Evolutionary conservation across 179 eudicot species (phyloP).

Genomic region (Vitellaria paradoxa): DNA sequence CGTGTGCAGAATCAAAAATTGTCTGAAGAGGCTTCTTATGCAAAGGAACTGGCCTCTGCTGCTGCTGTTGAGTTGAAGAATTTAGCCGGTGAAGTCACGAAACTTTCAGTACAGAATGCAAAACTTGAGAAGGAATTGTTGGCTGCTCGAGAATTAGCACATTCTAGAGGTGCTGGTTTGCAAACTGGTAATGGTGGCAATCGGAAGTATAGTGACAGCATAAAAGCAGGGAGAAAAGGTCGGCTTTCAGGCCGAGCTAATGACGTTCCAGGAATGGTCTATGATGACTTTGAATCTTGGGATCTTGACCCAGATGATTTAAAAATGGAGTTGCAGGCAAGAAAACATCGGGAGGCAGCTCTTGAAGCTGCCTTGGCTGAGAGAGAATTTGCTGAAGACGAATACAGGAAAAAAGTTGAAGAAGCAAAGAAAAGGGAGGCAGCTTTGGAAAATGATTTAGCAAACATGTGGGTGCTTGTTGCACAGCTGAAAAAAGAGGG

Average conservation of each 20-base stretch:
- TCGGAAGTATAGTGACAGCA: slow-evolving; percentile 44
- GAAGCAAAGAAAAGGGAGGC: slow-evolving; percentile 85
- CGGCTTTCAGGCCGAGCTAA: slow-evolving; percentile 49
- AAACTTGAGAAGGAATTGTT: slow-evolving; percentile 80
- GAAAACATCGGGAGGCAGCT: slow-evolving; percentile 74
- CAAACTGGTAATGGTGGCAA: slow-evolving; percentile 44
- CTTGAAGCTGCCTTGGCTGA: slow-evolving; percentile 96
- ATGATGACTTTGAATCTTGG: slow-evolving; percentile 68
- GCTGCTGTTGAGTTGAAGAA: slow-evolving; percentile 95
- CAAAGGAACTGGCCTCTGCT: slow-evolving; percentile 98
- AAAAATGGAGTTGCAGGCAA: slow-evolving; percentile 81
- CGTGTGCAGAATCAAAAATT: slow-evolving; percentile 84
- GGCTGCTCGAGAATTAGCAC: slow-evolving; percentile 60
- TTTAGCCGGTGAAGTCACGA: slow-evolving; percentile 93
- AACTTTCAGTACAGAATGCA: slow-evolving; percentile 75
- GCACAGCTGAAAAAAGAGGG: slow-evolving; percentile 91
- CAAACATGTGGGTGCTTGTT: slow-evolving; percentile 99
- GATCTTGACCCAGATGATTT: slow-evolving; percentile 73
- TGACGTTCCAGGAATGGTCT: slow-evolving; percentile 47
- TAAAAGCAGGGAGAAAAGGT: slow-evolving; percentile 60
- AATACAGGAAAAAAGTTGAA: slow-evolving; percentile 69
- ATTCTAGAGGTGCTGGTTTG: slow-evolving; percentile 40
- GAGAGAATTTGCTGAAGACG: slow-evolving; percentile 73
- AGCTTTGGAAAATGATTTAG: slow-evolving; percentile 89
- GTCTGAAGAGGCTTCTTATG: slow-evolving; percentile 96